These are phyloP conservation scores for Blastomyces percursus DNA, from an alignment of 2,329 filamentous ascomycete genomes.

Conservation along the genomic window DNA sequence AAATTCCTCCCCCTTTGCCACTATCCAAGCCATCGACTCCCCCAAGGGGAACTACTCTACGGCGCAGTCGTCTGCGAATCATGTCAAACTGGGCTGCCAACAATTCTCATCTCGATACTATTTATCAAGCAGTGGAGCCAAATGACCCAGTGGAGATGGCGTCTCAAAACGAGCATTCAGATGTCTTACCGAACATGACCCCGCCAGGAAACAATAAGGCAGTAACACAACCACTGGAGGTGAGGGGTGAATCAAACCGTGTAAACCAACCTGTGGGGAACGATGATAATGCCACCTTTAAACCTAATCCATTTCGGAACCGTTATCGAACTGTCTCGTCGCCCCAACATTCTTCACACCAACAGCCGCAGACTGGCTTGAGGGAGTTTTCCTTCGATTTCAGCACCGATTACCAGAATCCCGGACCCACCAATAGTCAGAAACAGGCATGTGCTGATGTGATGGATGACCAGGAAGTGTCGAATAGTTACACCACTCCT, in stretches of 20 bases:
- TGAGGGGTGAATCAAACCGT: neutral
- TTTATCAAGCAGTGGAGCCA: neutral
- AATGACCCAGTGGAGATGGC: neutral
- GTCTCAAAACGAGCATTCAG: neutral
- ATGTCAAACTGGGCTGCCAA: neutral
- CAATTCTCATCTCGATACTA: neutral
- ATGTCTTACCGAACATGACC: neutral
- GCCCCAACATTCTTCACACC: neutral
- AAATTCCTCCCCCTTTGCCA: neutral
- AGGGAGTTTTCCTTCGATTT: slow-evolving; percentile 1
- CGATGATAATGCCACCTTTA: neutral
- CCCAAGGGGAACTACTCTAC: neutral
- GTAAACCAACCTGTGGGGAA: neutral
- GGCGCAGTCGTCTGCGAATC: neutral
- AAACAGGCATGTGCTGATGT: neutral
- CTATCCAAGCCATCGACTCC: neutral
- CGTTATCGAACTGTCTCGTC: neutral
- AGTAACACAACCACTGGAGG: neutral
- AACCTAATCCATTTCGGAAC: slow-evolving; percentile 11
- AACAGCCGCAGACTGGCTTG: neutral
- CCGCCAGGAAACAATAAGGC: neutral
- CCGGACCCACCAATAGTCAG: neutral
- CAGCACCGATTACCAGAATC: neutral
- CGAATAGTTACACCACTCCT: slow-evolving; percentile 2
- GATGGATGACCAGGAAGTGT: neutral